Evolutionary conservation across 257 asterid species (phyloP).

Genomic region (Phtheirospermum japonicum): DNA sequence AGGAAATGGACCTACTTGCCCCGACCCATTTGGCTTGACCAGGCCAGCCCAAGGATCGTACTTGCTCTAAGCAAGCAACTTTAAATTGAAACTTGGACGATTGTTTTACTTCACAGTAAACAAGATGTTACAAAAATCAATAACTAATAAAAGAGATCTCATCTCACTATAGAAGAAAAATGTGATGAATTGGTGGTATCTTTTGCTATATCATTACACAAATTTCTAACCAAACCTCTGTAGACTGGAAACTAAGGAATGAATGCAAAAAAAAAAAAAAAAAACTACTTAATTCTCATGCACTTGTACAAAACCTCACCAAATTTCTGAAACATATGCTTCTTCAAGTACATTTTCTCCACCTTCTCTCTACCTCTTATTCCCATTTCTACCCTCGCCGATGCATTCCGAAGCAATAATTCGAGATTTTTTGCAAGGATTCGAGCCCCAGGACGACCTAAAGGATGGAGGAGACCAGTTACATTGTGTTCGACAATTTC

Average conservation of each 20-base stretch:
- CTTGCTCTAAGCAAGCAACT: too few species aligned
- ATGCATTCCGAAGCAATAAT: conserved; percentile 55
- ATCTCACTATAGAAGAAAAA: too few species aligned
- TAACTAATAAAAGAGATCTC: too few species aligned
- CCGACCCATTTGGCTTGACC: too few species aligned
- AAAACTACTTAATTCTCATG: conserved; percentile 70
- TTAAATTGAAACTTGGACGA: too few species aligned
- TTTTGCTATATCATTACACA: conserved; percentile 7
- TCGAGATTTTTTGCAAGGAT: conserved; percentile 65
- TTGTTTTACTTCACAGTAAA: too few species aligned
- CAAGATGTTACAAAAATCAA: too few species aligned
- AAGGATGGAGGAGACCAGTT: conserved; percentile 86
- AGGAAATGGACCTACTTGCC: too few species aligned
- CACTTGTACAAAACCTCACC: conserved; percentile 83
- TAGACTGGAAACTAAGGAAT: conserved; percentile 28
- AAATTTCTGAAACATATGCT: conserved; percentile 85
- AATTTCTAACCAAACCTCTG: conserved; percentile 13
- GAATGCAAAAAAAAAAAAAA: conserved; percentile 1
- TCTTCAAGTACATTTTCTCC: conserved; percentile 78
- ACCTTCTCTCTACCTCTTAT: conserved; percentile 75
- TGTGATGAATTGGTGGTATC: conserved; percentile 12
- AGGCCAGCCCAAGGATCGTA: too few species aligned
- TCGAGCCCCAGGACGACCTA: conserved; percentile 73
- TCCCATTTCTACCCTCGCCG: conserved; percentile 74
- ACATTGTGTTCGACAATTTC: conserved; percentile 80